Conservation (phyloP, 2,329 filamentous ascomycete genomes). For the Aspergillus unguis region DNA sequence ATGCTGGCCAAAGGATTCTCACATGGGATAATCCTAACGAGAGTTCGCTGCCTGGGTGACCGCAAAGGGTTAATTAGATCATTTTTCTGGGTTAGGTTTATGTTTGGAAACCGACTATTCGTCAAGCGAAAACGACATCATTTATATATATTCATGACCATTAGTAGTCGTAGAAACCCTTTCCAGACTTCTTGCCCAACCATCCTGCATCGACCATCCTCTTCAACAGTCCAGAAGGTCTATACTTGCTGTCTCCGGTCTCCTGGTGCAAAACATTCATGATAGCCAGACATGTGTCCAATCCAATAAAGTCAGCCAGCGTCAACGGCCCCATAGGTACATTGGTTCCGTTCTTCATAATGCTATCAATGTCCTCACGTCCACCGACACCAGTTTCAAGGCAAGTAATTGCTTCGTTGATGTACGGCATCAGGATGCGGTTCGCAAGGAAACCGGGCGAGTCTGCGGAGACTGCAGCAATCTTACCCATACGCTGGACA, state of each 20-base stretch:
- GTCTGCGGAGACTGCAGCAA: conserved; percentile 82
- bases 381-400: conserved; percentile 87
- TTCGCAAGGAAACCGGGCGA: conserved; percentile 94
- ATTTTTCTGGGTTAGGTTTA: too few species aligned
- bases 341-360: conserved; percentile 99
- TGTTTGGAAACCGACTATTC: background rate
- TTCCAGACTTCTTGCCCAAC: conserved; percentile 95
- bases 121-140: background rate
- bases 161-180: conserved; percentile 90
- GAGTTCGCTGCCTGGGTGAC: too few species aligned
- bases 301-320: conserved; percentile 92
- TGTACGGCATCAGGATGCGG: conserved; percentile 97
- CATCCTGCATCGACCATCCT: conserved; percentile 99
- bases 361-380: conserved; percentile 88
- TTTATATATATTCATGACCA: background rate
- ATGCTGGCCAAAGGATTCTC: too few species aligned
- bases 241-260: conserved; percentile 93
- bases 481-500: conserved; percentile 88
- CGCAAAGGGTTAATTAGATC: too few species aligned
- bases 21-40: too few species aligned
- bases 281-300: conserved; percentile 93
- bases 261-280: conserved; percentile 93
- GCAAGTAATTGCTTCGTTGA: conserved; percentile 96
- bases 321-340: conserved; percentile 96
- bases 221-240: conserved; percentile 77